Conservation (phyloP, 2,329 filamentous ascomycete species). For the Ophiostoma tasmaniense region DNA sequence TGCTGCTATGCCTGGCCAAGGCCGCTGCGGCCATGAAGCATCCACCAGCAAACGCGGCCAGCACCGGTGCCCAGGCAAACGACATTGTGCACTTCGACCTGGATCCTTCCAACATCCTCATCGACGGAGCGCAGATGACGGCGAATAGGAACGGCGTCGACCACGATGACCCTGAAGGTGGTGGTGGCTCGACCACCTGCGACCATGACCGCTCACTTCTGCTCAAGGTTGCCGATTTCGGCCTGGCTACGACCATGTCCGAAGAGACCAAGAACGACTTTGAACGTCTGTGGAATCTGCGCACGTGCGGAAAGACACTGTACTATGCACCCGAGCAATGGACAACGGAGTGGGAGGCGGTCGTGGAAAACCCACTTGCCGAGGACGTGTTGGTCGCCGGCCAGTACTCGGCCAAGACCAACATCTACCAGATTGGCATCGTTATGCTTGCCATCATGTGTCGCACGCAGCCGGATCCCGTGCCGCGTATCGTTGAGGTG, state of each 20-base stretch:
- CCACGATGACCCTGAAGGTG: background rate
- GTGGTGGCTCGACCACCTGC: background rate
- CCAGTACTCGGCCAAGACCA: constrained; percentile 15
- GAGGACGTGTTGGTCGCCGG: constrained; percentile 11
- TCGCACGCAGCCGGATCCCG: background rate
- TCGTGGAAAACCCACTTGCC: background rate
- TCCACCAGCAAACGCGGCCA: constrained; percentile 12
- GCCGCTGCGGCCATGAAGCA: constrained; percentile 20
- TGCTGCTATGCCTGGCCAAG: constrained; percentile 19
- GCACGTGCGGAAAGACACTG: constrained; percentile 12
- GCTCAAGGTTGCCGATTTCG: constrained; percentile 20
- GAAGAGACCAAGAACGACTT: background rate
- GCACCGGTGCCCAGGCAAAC: background rate
- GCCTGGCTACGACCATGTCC: background rate
- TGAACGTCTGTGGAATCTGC: constrained; percentile 3
- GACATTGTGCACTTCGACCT: constrained; percentile 2
- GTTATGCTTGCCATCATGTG: constrained; percentile 6
- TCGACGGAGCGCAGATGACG: constrained; percentile 5
- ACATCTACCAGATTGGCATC: constrained; percentile 19
- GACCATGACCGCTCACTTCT: background rate
- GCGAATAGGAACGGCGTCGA: background rate
- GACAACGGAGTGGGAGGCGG: constrained; percentile 18
- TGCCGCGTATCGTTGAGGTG: background rate
- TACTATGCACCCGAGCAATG: constrained; percentile 19
- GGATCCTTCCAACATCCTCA: constrained; percentile 19